Base-by-base conservation (phyloP, 106 monocot species). In the Phalaenopsis aphrodite region DNA sequence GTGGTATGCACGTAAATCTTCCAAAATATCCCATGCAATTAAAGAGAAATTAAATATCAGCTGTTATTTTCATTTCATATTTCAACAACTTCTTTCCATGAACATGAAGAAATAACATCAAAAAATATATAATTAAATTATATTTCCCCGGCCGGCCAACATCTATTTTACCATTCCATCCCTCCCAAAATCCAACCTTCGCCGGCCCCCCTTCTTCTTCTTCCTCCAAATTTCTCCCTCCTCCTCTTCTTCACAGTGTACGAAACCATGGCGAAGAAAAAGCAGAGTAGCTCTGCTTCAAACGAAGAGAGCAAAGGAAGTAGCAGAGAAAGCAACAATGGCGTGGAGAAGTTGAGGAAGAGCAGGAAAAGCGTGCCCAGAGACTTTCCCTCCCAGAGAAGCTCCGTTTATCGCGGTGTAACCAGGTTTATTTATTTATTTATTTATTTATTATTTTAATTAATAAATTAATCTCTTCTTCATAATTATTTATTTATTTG, bases 341-440 rank as follows among this genome's bases (percentile, higher is more conserved):
- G 37, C 43, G 64, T 39, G 10, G 38, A 64, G 48, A 91, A 87
- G 84, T 67, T 80, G 83, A 95, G 88, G 90, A 90, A 86, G 55
- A 90, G 83, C 17, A 87, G 88, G 43, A 92, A 79, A 80, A 92
- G 87, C 61, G 85, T 83, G 39, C 87, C 92, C 1, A 84, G 90
- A 21, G 92, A 92, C 1, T 85, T 87, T 8, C 86, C 92, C 12
- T 77, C 87, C 5, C 87, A 89, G 21, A 90, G 95, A 45, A 95
- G 95, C 85, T 95, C 95, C 19, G 72, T 85, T 49, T 93, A 87
- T 80, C 82, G 95, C 5, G 95, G 95, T 7, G 95, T 95, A 24
- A 95, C 95, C 78, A 92, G 95, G 95, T 92, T 64, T n/a, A 43
- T 49, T 5, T 30, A 30, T 30, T 30, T 30, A 30, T 30, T 30